Evolutionary conservation across 163 green algal species (phyloP), one percentile per base, ranked within the genome.

Genomic region (Chlorella variabilis): DNA sequence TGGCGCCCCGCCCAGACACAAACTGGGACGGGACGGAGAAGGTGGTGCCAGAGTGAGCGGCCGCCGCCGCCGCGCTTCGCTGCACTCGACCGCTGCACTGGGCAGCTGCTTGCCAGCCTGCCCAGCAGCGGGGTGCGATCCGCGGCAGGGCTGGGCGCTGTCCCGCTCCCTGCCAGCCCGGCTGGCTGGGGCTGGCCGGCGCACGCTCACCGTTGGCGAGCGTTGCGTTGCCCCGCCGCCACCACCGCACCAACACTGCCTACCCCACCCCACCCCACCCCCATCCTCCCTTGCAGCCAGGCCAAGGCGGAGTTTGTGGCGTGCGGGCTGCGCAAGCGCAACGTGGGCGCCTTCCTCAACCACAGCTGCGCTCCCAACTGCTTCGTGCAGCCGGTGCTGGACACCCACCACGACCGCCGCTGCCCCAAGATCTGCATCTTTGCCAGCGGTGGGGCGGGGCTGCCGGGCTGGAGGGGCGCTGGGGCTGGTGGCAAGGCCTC

Each of bases 341-440:
- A 73, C 75, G 75, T 90, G 9, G 84, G 63, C 1, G 86, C 89
- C 34, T 94, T 91, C 73, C 83, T 94, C 69, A 94, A 94, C 38
- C 90, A 94, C 85, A 86, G 63, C 56, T 93, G 89, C 78, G 71
- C 88, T 0, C 86, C 90, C 58, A 94, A 93, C 78, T 75, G 88
- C 58, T 94, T 91, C 25, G 85, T 92, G 31, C 88, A 90, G 84
- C 78, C 62, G 38, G 49, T 93, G 65, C 71, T 90, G 51, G 31
- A n/a, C 3, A 63, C 65, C 13, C 89, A 93, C 78, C 81, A 85
- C 13, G 87, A 93, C 69, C 17, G 21, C 17, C 42, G 84, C 36
- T 73, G 83, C 41, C 56, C 81, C 70, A 54, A 42, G 7, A 87
- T 92, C 27, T 82, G 63, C n/a, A 63, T 93, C 29, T 93, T 91